Percentiles rank a stretch among this genome's conserved stretches.
Conservation (phyloP, 2,329 filamentous ascomycete genomes). For the Neopestalotiopsis sp. region DNA sequence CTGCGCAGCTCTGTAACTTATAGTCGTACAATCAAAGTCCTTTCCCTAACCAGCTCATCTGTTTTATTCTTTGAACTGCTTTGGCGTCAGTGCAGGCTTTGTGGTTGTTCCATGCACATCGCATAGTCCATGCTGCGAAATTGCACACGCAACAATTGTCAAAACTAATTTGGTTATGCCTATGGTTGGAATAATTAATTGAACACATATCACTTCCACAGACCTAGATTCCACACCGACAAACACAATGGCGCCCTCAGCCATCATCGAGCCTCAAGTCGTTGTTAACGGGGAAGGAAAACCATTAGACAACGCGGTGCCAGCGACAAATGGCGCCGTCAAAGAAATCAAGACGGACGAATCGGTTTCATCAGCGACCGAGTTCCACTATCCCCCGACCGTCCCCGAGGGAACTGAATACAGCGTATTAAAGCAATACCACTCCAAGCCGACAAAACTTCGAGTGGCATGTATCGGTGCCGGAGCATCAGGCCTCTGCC, state of each 20-base stretch:
- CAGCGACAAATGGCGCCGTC: neutral
- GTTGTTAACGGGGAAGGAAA: neutral
- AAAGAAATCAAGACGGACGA: slow-evolving; percentile 14
- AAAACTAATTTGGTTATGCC: neutral
- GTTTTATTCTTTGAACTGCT: neutral
- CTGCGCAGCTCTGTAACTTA: neutral
- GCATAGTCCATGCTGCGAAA: too few relatives aligned
- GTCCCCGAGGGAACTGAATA: slow-evolving; percentile 27
- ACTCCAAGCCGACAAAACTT: slow-evolving; percentile 40
- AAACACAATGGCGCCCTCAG: neutral
- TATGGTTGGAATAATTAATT: too few relatives aligned
- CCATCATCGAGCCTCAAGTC: neutral
- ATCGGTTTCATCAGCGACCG: slow-evolving; percentile 10
- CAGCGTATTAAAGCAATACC: slow-evolving; percentile 36
- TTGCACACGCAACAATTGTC: too few relatives aligned
- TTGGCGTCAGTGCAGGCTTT: neutral
- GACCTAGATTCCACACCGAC: neutral
- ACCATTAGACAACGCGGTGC: neutral
- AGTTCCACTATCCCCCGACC: slow-evolving; percentile 32
- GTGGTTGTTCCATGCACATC: neutral
- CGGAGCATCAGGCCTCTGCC: slow-evolving; percentile 33
- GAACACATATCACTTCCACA: neutral
- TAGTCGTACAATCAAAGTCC: neutral
- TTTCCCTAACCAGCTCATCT: neutral
- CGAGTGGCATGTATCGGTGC: slow-evolving; percentile 37